phyloP scores from a whole-genome alignment of 2,329 filamentous ascomycete species.

The Dendrostoma leiphaemia region DNA sequence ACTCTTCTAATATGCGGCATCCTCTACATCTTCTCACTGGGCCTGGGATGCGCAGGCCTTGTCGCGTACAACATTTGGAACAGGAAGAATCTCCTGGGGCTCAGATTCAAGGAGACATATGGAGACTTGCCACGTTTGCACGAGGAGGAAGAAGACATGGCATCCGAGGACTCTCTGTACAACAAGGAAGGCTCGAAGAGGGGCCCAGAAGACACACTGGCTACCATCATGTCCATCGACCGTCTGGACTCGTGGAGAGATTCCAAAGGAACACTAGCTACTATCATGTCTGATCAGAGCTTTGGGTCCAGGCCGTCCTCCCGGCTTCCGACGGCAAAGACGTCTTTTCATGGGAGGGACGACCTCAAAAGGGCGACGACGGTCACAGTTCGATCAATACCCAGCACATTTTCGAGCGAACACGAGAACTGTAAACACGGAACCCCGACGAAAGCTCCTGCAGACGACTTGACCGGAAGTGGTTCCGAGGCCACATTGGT shows the following conservation, averaged over 20 bases:
- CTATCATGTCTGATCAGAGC: neutral
- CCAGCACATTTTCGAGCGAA: too few species aligned
- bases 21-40: neutral
- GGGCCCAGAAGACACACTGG: neutral
- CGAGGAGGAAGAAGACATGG: neutral
- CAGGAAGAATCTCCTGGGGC: neutral
- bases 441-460: too few species aligned
- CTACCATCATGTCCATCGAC: neutral
- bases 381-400: too few species aligned
- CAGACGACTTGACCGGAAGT: too few species aligned
- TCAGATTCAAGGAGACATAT: too few species aligned
- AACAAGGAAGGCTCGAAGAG: neutral
- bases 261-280: neutral
- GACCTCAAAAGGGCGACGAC: neutral
- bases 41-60: neutral
- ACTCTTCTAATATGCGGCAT: neutral
- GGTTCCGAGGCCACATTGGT: too few species aligned
- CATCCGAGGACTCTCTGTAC: neutral
- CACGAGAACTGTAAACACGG: too few species aligned
- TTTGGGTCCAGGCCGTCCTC: neutral
- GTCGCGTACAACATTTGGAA: slow-evolving; percentile 17
- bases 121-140: neutral
- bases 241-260: neutral
- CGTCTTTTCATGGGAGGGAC: neutral
- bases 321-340: neutral